Evolutionary conservation across 306 rosid species (phyloP).

Genomic region (Sicyos edulis): DNA sequence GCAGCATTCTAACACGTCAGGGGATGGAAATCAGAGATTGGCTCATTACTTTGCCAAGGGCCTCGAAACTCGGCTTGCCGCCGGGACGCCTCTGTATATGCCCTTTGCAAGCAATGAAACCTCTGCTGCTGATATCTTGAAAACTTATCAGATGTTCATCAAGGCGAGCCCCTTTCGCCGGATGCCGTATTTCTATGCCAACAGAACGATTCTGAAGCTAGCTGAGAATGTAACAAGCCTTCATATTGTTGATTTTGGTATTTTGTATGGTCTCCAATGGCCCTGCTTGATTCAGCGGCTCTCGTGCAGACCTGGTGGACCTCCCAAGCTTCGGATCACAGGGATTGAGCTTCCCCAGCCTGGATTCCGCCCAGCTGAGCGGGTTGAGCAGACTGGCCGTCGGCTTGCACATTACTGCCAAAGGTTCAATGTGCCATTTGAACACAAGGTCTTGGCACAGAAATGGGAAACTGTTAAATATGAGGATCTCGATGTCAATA

Average conservation of each 20-base stretch:
- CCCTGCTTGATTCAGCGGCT: conserved; percentile 40
- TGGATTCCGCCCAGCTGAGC: conserved; percentile 31
- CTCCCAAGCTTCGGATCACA: conserved; percentile 37
- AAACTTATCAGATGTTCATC: conserved; percentile 26
- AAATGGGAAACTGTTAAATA: conserved; percentile 32
- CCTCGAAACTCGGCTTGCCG: conserved; percentile 33
- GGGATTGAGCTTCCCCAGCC: conserved; percentile 43
- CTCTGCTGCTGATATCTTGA: conserved; percentile 34
- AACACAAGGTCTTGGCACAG: conserved; percentile 32
- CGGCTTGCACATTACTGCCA: conserved; percentile 29
- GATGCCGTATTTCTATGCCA: conserved; percentile 28
- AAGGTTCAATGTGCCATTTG: conserved; percentile 37
- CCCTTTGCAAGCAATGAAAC: conserved; percentile 20
- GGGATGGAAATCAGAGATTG: conserved; percentile 36
- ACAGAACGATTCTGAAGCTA: conserved; percentile 26
- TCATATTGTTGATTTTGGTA: conserved; percentile 41
- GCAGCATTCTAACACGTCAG: conserved; percentile 28
- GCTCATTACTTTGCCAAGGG: conserved; percentile 42
- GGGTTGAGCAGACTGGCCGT: conserved; percentile 32
- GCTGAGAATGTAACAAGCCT: conserved; percentile 23
- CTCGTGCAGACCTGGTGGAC: conserved; percentile 29
- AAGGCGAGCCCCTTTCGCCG: conserved; percentile 34
- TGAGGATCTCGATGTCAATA: conserved; percentile 17
- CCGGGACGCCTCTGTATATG: conserved; percentile 24
- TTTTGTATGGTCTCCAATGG: conserved; percentile 42